Conservation (phyloP, 73 alveolate species). For the Loxodes magnus region DNA sequence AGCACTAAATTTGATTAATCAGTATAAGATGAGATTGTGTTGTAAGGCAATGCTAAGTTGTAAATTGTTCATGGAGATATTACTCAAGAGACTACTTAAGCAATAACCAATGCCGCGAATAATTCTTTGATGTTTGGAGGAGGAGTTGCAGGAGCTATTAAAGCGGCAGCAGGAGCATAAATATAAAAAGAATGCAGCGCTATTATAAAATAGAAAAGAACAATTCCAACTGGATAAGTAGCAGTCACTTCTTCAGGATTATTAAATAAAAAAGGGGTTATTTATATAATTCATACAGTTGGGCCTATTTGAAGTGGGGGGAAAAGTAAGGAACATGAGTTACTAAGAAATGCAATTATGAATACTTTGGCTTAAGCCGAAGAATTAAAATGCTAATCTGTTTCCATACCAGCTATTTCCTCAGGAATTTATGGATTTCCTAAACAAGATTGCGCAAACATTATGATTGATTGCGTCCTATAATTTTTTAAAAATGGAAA, state of each 20-base stretch:
- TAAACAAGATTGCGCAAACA: slow-evolving; percentile 27
- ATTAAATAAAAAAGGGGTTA: slow-evolving; percentile 65
- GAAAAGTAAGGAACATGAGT: slow-evolving; percentile 1
- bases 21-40: too few species aligned
- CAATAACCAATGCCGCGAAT: slow-evolving; percentile 69
- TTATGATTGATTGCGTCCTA: slow-evolving; percentile 5
- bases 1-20: too few species aligned
- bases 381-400: neutral
- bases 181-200: neutral
- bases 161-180: slow-evolving; percentile 57
- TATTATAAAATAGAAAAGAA: slow-evolving; percentile 8
- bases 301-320: slow-evolving; percentile 71
- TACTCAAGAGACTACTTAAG: slow-evolving; percentile 23
- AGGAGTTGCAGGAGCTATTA: slow-evolving; percentile 74
- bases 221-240: slow-evolving; percentile 39
- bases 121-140: slow-evolving; percentile 35
- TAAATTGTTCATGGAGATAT: slow-evolving; percentile 28
- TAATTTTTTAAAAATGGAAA: slow-evolving; percentile 11
- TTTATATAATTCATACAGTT: slow-evolving; percentile 66
- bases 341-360: slow-evolving; percentile 2
- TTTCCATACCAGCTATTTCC: slow-evolving; percentile 65
- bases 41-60: too few species aligned
- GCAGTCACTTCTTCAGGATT: slow-evolving; percentile 52
- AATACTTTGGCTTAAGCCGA: slow-evolving; percentile 13
- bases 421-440: slow-evolving; percentile 64